Base-by-base conservation (phyloP, 176 grass and related monocot species). In the Hyparrhenia diplandra region DNA sequence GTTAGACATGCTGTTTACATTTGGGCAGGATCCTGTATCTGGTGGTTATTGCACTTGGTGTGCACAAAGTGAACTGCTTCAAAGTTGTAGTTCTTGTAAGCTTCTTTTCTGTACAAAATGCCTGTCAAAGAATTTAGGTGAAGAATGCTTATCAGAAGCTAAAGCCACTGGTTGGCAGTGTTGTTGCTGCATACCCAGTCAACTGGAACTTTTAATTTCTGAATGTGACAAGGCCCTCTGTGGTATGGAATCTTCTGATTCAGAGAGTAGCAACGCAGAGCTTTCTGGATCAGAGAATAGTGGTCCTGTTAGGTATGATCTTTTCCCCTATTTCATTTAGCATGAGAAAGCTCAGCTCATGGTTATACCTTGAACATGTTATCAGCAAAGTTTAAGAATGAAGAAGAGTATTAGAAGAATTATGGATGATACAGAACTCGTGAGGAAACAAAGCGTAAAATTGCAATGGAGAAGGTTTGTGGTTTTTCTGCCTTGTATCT, bases 371-470 rank as follows among this genome's bases (percentile, higher is more conserved):
- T 82, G 34, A 61, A 77, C 16, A 73, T 43, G 37, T 58, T 61
- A 78, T 66, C 84, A 93, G 86, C 55, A 93, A 89, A 30, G n/a
- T n/a, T 82, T 30, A 59, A 95, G 81, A 79, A 83, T 39, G 73
- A 95, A 95, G 80, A 98, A 93, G 85, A 91, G 80, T 75, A 98
- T 98, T 37, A 89, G 96, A 86, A 93, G 92, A 88, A 98, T 98
- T 32, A 85, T 98, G 71, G 92, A 95, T 93, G 96, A 99, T 86
- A 79, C 87, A 86, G 92, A 99, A 84, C 92, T 95, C 90, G 87
- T 55, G 96, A 99, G 51, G 96, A 99, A 89, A 99, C 92, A 51
- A 93, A 90, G 79, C 76, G 30, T 67, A 99, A 91, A 87, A 99
- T 99, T 79, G 92, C 90, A 55, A 85, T 95, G 81, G 92, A 99